A percentile compares a stretch with the other conserved stretches of the same genome.
phyloP scores from a whole-genome alignment of 179 eudicot species.

The Beta lomatogona region DNA sequence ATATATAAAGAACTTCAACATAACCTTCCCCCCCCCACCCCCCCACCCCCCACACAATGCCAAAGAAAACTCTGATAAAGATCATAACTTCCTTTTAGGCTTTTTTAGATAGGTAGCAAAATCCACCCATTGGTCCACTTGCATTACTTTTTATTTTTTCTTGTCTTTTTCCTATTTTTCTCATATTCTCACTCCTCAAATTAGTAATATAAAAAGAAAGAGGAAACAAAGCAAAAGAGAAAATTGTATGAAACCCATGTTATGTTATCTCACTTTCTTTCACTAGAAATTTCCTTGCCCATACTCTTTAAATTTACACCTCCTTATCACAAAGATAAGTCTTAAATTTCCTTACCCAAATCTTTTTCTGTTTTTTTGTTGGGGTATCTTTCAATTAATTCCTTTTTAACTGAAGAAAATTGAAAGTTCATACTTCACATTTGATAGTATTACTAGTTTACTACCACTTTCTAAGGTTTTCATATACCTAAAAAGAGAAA shows the following conservation, averaged over 20 bases:
- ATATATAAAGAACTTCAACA: slow-evolving; percentile 27
- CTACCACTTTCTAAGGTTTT: background rate
- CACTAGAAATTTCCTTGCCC: slow-evolving; percentile 21
- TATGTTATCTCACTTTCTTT: slow-evolving; percentile 30
- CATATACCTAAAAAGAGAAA: background rate
- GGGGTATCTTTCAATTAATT: slow-evolving; percentile 21
- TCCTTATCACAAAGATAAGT: background rate
- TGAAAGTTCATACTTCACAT: background rate
- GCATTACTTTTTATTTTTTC: slow-evolving; percentile 7
- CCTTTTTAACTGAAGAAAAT: background rate
- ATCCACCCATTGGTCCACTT: slow-evolving; percentile 24
- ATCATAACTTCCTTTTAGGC: slow-evolving; percentile 9
- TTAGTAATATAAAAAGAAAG: background rate
- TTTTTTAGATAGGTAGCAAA: slow-evolving; percentile 30
- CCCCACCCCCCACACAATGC: background rate
- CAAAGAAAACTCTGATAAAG: slow-evolving; percentile 28
- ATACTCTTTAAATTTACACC: background rate
- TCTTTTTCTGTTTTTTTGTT: background rate
- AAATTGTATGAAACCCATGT: slow-evolving; percentile 16
- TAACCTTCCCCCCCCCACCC: background rate
- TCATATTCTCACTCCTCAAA: background rate
- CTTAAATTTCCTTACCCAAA: slow-evolving; percentile 1
- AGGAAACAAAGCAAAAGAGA: background rate
- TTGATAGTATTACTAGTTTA: background rate
- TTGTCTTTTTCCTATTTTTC: background rate